Evolutionary conservation across 192 early-diverging fungal species (phyloP), one percentile per base, ranked within the genome.

Genomic region (Polychytrium aggregatum): DNA sequence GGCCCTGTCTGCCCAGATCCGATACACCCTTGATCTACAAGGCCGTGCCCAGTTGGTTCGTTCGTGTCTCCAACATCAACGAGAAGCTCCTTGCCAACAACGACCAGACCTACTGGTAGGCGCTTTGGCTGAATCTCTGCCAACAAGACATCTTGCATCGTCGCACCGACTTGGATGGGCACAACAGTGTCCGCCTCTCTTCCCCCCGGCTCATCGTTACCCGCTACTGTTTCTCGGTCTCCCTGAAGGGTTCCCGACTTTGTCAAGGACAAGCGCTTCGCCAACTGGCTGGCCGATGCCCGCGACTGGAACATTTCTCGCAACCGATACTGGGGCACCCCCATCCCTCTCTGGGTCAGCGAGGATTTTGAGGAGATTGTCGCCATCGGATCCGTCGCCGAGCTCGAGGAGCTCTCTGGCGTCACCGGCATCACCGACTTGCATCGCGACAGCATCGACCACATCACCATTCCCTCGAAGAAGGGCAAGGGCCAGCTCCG

Each of bases 251-350:
- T 97, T 17, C 96, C 96, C 8, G 80, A 82, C 24, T 87, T 87
- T 65, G 87, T 98, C 37, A 85, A 96, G 68, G 96, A 98, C 55
- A 91, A 91, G 76, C 81, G 93, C 28, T 98, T 98, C 63, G 84
- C 78, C 46, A 94, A 96, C 78, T 98, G 96, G 96, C 80, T 97
- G 55, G 85, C 72, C 36, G 83, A 84, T 45, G 89, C 90, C 11
- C 85, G 91, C 41, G 96, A 98, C 70, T 98, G 96, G 96, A 90
- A 90, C 55, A 76, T 98, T 46, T 97, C 93, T 27, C 87, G 96
- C 55, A 90, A 85, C 64, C 83, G 96, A 50, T 98, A 88, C 79
- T 98, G 96, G 96, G 96, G 96, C 55, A 98, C 96, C n/a, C 96
- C 96, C 41, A 93, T 98, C 44, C 96, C 96, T 25, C 65, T 98